Evolutionary conservation across 768 basidiomycete genomes (phyloP).

Genomic region (Boletus reticuloceps): DNA sequence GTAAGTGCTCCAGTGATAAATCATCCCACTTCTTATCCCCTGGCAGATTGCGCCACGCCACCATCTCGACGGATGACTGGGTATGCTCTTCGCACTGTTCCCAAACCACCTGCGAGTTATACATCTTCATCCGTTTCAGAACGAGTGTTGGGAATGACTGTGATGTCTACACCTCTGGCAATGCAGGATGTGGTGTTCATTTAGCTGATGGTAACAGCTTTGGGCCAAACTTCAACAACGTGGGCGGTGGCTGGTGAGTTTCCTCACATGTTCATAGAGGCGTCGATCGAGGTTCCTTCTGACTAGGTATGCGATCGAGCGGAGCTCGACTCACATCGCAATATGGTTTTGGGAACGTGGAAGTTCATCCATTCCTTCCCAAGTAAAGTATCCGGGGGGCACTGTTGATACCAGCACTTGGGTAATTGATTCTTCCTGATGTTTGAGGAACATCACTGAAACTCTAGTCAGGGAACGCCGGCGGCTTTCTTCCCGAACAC

Average conservation of each 20-base stretch:
- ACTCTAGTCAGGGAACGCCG: slow-evolving; percentile 10
- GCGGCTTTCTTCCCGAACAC: slow-evolving; percentile 15
- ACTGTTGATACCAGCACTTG: slow-evolving; percentile 23
- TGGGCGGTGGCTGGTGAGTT: slow-evolving; percentile 36
- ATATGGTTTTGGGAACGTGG: slow-evolving; percentile 42
- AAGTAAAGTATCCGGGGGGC: slow-evolving; percentile 26
- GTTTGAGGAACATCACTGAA: background rate
- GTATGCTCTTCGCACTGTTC: slow-evolving; percentile 13
- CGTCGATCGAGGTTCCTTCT: background rate
- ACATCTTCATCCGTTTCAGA: slow-evolving; percentile 6
- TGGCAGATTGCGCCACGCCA: slow-evolving; percentile 31
- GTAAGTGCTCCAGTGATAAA: slow-evolving; percentile 6
- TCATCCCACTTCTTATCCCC: background rate
- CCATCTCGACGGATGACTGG: slow-evolving; percentile 30
- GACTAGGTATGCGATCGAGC: slow-evolving; percentile 36
- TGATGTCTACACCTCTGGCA: slow-evolving; percentile 19
- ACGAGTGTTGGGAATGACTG: slow-evolving; percentile 22
- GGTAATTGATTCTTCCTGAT: slow-evolving; percentile 10
- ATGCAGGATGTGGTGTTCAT: slow-evolving; percentile 33
- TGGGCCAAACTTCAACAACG: slow-evolving; percentile 34
- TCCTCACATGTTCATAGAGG: background rate
- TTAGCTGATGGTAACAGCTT: slow-evolving; percentile 27
- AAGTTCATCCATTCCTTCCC: slow-evolving; percentile 32
- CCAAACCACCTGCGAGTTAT: background rate
- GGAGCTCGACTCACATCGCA: slow-evolving; percentile 30